Evolutionary conservation across 345 rosid species (phyloP).

Genomic region (Eucalyptus regnans): DNA sequence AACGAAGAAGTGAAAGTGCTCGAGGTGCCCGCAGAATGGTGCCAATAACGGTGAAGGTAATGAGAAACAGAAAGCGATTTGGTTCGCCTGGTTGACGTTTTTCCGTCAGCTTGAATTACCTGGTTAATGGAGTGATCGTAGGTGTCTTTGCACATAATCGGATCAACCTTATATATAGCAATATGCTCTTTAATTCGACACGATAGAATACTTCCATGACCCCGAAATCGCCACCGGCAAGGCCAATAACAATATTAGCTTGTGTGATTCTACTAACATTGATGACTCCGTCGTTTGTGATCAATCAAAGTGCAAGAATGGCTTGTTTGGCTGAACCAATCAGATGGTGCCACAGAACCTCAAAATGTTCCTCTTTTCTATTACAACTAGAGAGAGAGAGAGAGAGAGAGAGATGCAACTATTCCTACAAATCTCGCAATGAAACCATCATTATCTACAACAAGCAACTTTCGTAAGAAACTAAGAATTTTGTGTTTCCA

Average conservation of each 20-base stretch:
- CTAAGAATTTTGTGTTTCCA: neutral
- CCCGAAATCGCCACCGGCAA: neutral
- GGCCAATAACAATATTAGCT: neutral
- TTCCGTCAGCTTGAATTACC: too few species aligned
- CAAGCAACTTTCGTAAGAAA: neutral
- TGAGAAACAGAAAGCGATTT: too few species aligned
- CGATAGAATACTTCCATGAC: neutral
- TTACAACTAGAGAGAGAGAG: neutral
- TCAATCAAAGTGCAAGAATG: neutral
- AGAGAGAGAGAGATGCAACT: neutral
- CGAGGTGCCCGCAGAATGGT: too few species aligned
- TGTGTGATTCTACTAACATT: neutral
- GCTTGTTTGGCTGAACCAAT: neutral
- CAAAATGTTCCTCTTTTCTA: neutral
- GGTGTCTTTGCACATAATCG: too few species aligned
- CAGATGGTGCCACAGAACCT: neutral
- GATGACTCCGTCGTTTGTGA: neutral
- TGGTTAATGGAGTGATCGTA: too few species aligned
- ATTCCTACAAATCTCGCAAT: neutral
- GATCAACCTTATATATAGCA: too few species aligned
- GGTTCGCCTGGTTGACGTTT: too few species aligned
- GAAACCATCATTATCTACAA: neutral
- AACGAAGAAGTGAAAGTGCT: too few species aligned
- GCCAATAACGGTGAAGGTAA: too few species aligned
- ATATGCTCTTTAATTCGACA: neutral